Conservation (phyloP, 441 rosid genomes). For the Eutrema salsugineum region DNA sequence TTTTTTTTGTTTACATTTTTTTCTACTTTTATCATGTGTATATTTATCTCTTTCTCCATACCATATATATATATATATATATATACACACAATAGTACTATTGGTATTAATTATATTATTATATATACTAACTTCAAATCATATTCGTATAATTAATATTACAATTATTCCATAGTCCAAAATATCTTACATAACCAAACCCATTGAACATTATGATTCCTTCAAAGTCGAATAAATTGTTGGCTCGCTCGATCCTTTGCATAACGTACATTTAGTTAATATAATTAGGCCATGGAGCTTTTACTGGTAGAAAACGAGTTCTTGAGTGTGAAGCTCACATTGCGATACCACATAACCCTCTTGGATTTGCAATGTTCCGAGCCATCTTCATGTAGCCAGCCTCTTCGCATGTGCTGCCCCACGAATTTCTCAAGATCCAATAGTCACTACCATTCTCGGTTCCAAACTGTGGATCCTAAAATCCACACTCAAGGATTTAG, state of each 20-base stretch:
- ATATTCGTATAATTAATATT: too few relatives aligned
- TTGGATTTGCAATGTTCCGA: conserved; percentile 6
- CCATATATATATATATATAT: too few relatives aligned
- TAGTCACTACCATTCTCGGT: conserved; percentile 22
- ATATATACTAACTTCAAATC: too few relatives aligned
- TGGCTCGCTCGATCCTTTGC: neutral
- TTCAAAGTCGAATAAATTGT: neutral
- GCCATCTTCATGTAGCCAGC: conserved; percentile 28
- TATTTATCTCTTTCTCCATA: too few relatives aligned
- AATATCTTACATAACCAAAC: neutral
- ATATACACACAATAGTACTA: too few relatives aligned
- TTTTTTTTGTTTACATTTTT: too few relatives aligned
- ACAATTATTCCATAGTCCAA: neutral
- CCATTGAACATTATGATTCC: neutral
- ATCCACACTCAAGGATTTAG: too few relatives aligned
- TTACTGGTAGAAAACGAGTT: neutral
- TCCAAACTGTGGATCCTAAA: too few relatives aligned
- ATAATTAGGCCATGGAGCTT: neutral
- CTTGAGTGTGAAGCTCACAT: conserved; percentile 28
- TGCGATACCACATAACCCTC: conserved; percentile 27
- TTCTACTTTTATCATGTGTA: too few relatives aligned
- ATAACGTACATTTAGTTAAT: neutral
- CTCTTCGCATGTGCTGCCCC: conserved; percentile 31
- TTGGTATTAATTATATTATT: too few relatives aligned
- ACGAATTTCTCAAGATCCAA: conserved; percentile 27